Evolutionary conservation across 2,329 filamentous ascomycete species (phyloP).

Genomic region (Harringtonia lauricola): DNA sequence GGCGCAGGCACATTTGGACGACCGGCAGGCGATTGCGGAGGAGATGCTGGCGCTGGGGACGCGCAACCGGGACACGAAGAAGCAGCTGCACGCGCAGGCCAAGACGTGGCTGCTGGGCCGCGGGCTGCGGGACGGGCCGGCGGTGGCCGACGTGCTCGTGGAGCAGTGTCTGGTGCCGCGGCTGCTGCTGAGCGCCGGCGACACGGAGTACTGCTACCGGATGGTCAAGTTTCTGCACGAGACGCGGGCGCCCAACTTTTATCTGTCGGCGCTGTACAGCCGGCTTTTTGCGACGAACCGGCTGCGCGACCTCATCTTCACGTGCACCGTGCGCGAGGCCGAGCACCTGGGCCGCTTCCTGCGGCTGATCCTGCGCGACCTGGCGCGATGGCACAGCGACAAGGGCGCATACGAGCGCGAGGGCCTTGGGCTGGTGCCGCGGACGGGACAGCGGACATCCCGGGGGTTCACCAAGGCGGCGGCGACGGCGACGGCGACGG

Average conservation of each 20-base stretch:
- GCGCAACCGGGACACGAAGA: slow-evolving; percentile 54
- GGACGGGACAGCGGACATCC: slow-evolving; percentile 35
- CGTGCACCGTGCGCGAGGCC: slow-evolving; percentile 80
- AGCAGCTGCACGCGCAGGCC: slow-evolving; percentile 65
- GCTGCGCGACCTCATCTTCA: slow-evolving; percentile 73
- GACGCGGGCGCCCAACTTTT: slow-evolving; percentile 75
- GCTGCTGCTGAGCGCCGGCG: slow-evolving; percentile 69
- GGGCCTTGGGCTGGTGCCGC: slow-evolving; percentile 55
- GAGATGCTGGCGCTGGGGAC: slow-evolving; percentile 64
- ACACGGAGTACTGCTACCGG: slow-evolving; percentile 80
- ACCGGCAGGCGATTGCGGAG: slow-evolving; percentile 57
- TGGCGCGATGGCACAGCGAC: slow-evolving; percentile 75
- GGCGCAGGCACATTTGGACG: slow-evolving; percentile 56
- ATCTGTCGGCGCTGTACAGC: slow-evolving; percentile 72
- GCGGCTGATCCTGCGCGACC: slow-evolving; percentile 67
- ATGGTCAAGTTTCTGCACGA: slow-evolving; percentile 83
- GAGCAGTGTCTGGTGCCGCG: slow-evolving; percentile 91
- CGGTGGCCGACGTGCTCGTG: slow-evolving; percentile 63
- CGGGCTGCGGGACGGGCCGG: slow-evolving; percentile 22
- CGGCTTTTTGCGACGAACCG: slow-evolving; percentile 76
- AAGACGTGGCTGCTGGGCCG: slow-evolving; percentile 65
- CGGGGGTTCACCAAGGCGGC: slow-evolving; percentile 66
- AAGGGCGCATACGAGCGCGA: slow-evolving; percentile 70
- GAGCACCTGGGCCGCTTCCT: slow-evolving; percentile 90
- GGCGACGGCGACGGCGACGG: background rate